These are phyloP conservation scores for Candida boidinii DNA, from an alignment of 805 yeast genomes.

Conservation along the genomic window DNA sequence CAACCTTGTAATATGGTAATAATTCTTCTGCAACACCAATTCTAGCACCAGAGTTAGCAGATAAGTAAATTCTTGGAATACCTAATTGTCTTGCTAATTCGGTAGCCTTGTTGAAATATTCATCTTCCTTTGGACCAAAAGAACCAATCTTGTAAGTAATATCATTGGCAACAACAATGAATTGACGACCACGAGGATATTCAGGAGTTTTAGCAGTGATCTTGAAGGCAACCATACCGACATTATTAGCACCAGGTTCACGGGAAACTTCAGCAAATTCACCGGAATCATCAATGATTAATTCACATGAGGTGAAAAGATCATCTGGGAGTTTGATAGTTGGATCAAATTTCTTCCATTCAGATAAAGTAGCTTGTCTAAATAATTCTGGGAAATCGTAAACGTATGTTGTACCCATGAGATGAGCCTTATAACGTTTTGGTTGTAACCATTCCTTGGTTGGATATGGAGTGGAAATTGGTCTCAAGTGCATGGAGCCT, in stretches of 20 bases:
- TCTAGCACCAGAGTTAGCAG: slow-evolving; percentile 99
- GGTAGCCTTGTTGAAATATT: slow-evolving; percentile 85
- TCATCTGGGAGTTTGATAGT: slow-evolving; percentile 61
- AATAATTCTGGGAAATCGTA: slow-evolving; percentile 98
- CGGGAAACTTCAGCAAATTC: slow-evolving; percentile 81
- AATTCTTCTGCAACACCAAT: slow-evolving; percentile 97
- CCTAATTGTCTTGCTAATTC: slow-evolving; percentile 86
- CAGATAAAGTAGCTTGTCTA: slow-evolving; percentile 80
- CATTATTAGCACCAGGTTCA: slow-evolving; percentile 92
- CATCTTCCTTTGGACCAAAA: slow-evolving; percentile 94
- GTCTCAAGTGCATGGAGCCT: slow-evolving; percentile 95
- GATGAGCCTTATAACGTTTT: slow-evolving; percentile 95
- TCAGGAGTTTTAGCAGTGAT: slow-evolving; percentile 90
- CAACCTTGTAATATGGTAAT: slow-evolving; percentile 79
- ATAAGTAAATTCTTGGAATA: slow-evolving; percentile 88
- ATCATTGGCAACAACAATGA: slow-evolving; percentile 91
- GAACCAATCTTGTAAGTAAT: slow-evolving; percentile 98
- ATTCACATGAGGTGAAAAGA: slow-evolving; percentile 69
- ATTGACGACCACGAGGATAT: slow-evolving; percentile 92
- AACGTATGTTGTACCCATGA: slow-evolving; percentile 96
- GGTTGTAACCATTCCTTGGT: slow-evolving; percentile 98
- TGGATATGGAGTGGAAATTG: slow-evolving; percentile 93
- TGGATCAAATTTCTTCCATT: slow-evolving; percentile 69
- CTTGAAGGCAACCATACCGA: slow-evolving; percentile 98
- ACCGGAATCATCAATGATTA: slow-evolving; percentile 76